Evolutionary conservation across 2,329 filamentous ascomycete genomes (phyloP).

Genomic region (Xylaria sp.): DNA sequence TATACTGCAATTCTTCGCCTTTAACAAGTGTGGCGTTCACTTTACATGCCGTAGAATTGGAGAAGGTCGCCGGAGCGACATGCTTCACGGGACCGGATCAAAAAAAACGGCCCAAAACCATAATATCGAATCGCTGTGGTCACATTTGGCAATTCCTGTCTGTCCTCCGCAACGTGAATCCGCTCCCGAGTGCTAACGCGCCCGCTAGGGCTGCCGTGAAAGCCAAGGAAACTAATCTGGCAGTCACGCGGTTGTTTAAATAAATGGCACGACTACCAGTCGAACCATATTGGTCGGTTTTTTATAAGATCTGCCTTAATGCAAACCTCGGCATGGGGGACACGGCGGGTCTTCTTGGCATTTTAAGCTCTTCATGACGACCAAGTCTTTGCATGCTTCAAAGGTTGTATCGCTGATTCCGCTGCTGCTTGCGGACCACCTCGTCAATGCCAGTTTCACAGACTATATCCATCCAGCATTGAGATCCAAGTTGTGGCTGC

Average conservation of each 20-base stretch:
- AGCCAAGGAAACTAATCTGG: slow-evolving; percentile 29
- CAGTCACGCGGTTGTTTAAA: slow-evolving; percentile 25
- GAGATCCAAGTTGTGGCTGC: slow-evolving; percentile 7
- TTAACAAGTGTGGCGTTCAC: slow-evolving; percentile 19
- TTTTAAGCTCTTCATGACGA: slow-evolving; percentile 19
- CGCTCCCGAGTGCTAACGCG: slow-evolving; percentile 14
- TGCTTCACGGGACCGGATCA: slow-evolving; percentile 5
- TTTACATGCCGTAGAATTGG: slow-evolving; percentile 20
- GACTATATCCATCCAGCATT: slow-evolving; percentile 6
- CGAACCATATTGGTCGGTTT: slow-evolving; percentile 31
- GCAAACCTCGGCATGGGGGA: slow-evolving; percentile 14
- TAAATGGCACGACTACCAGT: slow-evolving; percentile 28
- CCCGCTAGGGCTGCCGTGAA: slow-evolving; percentile 13
- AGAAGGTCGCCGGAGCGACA: slow-evolving; percentile 19
- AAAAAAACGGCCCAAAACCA: neutral
- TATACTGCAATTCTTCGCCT: slow-evolving; percentile 24
- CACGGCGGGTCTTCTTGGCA: slow-evolving; percentile 6
- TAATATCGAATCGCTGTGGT: slow-evolving; percentile 9
- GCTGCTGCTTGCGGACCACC: slow-evolving; percentile 9
- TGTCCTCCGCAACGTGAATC: slow-evolving; percentile 17
- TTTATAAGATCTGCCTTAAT: slow-evolving; percentile 20
- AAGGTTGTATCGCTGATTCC: slow-evolving; percentile 15
- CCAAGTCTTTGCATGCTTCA: neutral
- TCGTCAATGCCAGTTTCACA: slow-evolving; percentile 15
- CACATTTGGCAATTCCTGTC: slow-evolving; percentile 20